phyloP scores from a whole-genome alignment of 2,329 filamentous ascomycete genomes.

The Paraphoma sp. region DNA sequence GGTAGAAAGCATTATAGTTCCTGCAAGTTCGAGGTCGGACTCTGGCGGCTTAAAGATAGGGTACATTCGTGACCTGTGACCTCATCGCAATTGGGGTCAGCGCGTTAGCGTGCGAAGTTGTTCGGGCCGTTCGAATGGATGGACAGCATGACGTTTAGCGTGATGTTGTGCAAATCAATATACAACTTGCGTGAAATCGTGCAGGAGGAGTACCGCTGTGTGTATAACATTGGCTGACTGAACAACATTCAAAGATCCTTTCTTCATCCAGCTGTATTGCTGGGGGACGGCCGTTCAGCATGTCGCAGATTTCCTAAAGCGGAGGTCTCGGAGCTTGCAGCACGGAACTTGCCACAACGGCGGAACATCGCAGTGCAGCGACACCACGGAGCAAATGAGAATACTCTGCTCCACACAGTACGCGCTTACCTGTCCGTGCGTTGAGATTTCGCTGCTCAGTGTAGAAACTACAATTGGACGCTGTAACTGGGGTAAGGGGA shows the following conservation, averaged over 20 bases:
- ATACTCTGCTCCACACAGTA: too few species aligned
- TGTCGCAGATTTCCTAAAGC: neutral
- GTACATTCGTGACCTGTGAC: neutral
- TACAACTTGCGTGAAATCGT: neutral
- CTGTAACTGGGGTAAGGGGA: too few species aligned
- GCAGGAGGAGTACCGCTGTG: neutral
- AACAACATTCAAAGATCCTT: neutral
- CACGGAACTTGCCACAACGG: neutral
- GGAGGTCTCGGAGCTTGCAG: neutral
- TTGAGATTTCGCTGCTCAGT: too few species aligned
- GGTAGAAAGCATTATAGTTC: neutral
- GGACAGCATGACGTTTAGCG: constrained; percentile 10
- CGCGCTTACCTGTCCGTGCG: too few species aligned
- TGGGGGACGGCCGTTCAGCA: neutral
- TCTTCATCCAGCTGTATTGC: too few species aligned
- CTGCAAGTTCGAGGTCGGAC: neutral
- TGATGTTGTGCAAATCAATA: neutral
- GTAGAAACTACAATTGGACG: too few species aligned
- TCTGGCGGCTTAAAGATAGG: neutral
- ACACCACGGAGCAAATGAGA: too few species aligned
- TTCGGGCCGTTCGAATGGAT: neutral
- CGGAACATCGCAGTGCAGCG: too few species aligned
- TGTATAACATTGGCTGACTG: neutral
- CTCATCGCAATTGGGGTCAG: constrained; percentile 5
- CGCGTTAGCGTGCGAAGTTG: neutral